Percentiles rank a stretch among this genome's conserved stretches.
These are phyloP conservation scores for Colletotrichum kahawae DNA, from an alignment of 2,329 filamentous ascomycete genomes.

Conservation along the genomic window DNA sequence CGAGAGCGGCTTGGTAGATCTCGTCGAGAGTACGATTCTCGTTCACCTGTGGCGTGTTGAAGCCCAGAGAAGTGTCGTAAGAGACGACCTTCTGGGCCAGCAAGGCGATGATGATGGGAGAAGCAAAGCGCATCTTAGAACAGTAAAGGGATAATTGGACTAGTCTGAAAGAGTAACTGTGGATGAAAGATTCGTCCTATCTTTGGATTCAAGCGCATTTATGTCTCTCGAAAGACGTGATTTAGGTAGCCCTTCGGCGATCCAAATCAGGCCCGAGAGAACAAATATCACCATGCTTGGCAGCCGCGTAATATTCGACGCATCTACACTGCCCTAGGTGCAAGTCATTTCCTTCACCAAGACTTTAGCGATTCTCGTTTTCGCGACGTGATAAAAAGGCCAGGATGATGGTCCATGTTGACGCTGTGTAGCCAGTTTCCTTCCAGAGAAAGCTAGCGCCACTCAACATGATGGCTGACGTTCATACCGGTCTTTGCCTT, in stretches of 20 bases:
- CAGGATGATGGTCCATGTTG: neutral
- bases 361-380: neutral
- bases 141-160: neutral
- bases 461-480: neutral
- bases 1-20: conserved; percentile 54
- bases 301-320: neutral
- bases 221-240: neutral
- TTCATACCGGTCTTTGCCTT: neutral
- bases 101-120: neutral
- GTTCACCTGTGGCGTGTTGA: conserved; percentile 22
- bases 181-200: neutral
- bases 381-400: neutral
- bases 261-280: neutral
- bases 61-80: neutral
- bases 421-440: neutral
- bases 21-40: conserved; percentile 54
- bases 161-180: neutral
- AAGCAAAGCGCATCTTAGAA: neutral
- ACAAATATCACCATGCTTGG: neutral
- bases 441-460: neutral
- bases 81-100: neutral
- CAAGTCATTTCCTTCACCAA: neutral
- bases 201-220: neutral
- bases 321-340: neutral
- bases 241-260: neutral